Percentiles rank a stretch among this genome's conserved stretches.
Evolutionary conservation across 2,329 filamentous ascomycete species (phyloP).

Genomic region (Penicillium concentricum): DNA sequence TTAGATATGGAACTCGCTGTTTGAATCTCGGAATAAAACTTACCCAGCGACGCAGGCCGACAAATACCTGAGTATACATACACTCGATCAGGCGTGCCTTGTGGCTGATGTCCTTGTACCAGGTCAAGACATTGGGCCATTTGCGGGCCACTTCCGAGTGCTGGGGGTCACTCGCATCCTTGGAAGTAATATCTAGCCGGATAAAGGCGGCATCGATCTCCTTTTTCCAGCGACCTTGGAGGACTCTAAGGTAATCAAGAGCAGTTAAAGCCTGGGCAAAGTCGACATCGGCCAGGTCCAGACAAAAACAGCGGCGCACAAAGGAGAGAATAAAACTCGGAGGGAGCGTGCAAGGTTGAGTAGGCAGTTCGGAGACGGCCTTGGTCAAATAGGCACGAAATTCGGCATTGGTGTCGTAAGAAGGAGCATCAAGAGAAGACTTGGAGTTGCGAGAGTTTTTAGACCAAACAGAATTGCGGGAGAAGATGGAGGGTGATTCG

Average conservation of each 20-base stretch:
- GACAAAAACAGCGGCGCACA: conserved; percentile 58
- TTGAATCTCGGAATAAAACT: conserved; percentile 25
- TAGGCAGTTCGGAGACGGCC: conserved; percentile 58
- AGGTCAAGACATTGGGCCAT: conserved; percentile 56
- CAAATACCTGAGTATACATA: conserved; percentile 61
- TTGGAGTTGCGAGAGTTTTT: conserved; percentile 24
- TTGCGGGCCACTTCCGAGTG: conserved; percentile 50
- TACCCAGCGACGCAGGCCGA: conserved; percentile 64
- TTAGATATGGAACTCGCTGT: neutral
- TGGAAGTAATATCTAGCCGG: conserved; percentile 53
- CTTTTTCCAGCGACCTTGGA: conserved; percentile 59
- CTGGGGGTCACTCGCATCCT: conserved; percentile 44
- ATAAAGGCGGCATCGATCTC: conserved; percentile 57
- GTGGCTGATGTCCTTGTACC: conserved; percentile 53
- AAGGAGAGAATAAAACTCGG: conserved; percentile 63
- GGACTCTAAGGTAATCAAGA: conserved; percentile 64
- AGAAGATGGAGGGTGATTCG: conserved; percentile 28
- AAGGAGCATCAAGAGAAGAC: conserved; percentile 23
- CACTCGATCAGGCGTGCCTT: conserved; percentile 54
- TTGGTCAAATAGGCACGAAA: conserved; percentile 44
- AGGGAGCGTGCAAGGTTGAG: conserved; percentile 61
- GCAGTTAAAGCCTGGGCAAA: conserved; percentile 65
- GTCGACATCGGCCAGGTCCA: conserved; percentile 58
- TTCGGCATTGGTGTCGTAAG: conserved; percentile 39
- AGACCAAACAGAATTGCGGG: conserved; percentile 30